Evolutionary conservation across 2,329 filamentous ascomycete species (phyloP), one percentile per base, ranked within the genome.

Genomic region (Alternaria incomplexa): DNA sequence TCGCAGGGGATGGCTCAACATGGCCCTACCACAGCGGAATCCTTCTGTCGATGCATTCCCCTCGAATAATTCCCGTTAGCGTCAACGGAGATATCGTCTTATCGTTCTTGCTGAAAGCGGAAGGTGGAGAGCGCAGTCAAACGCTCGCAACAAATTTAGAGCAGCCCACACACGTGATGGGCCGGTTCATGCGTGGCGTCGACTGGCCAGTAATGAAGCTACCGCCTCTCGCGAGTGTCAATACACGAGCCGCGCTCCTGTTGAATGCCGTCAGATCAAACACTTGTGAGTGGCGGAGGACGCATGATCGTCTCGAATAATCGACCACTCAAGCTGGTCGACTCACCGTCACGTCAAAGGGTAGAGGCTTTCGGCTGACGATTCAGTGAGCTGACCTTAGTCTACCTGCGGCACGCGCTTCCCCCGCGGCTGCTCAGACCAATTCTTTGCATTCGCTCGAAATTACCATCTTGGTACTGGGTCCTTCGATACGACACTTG

Each of bases 291-390:
- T 50, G 53, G 32, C 13, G 26, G 11, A 17, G 44, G 6, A 22
- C n/a, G 12, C 20, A 52, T 58, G 53, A 28, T 36, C 25, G 46
- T 47, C 36, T 53, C 48, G 47, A 32, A 58, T 26, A 62, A 47
- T 50, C 43, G 50, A 40, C 54, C 54, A 56, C 30, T 55, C 22
- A 40, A 46, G 36, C 48, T 45, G 25, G 22, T 51, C 23, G 20
- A 43, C 45, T n/a, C 48, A n/a, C 17, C 22, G 12, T 45, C 25
- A n/a, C 43, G n/a, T 50, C 11, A 8, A 44, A 44, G 44, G 22
- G 44, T 58, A 43, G 3, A 23, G 15, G 32, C 20, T 20, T 54
- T 30, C 13, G 22, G 36, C 36, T 17, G 36, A 17, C 36, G 36
- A 17, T 17, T 58, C 23, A 32, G 44, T 7, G 12, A 36, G 28